Evolutionary conservation across 2,329 filamentous ascomycete species (phyloP), one percentile per base, ranked within the genome.

Genomic region (Aspergillus latus): DNA sequence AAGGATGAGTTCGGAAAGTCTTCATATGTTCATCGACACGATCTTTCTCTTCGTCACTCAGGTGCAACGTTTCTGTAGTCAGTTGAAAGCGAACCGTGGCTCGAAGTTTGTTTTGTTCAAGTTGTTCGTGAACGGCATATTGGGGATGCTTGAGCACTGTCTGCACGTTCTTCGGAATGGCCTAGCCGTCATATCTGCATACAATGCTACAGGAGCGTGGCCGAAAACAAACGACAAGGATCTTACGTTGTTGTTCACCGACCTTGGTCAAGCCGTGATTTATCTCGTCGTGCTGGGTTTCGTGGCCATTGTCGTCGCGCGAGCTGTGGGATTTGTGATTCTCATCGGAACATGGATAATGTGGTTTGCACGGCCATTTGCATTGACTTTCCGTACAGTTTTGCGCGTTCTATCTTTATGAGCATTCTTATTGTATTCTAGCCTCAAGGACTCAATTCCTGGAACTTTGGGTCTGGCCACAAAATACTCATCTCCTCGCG

Each of bases 311-410:
- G 21, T 74, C 2, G 47, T 74, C 4, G 64, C 67, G 2, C 68
- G 70, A 15, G 61, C 63, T 48, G 66, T 67, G 3, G 63, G 67
- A 1, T 72, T 72, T 32, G 51, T 73, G 40, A 64, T 72, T 39
- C 61, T 73, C 16, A 52, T 74, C 34, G 68, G 66, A 4, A 68
- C 65, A 16, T 75, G 72, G 73, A 59, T 75, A 29, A 50, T 71
- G 10, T 75, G 73, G 73, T 63, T 74, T 51, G 62, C 64, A 1
- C 67, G 58, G 40, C 72, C 72, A 1, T 68, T 74, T 61, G 66
- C 65, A 0, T 72, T 69, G 67, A 51, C 66, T 6, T 62, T 73
- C 47, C 62, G 67, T 11, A 57, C 61, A 34, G 44, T 72, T 34
- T 67, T 66, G 11, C 65, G 63, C 52, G 64, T 63, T 36, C 43